Percentiles rank a stretch among this genome's conserved stretches.
Evolutionary conservation across 75 land plant species (phyloP).

Genomic region (Pinus taeda): DNA sequence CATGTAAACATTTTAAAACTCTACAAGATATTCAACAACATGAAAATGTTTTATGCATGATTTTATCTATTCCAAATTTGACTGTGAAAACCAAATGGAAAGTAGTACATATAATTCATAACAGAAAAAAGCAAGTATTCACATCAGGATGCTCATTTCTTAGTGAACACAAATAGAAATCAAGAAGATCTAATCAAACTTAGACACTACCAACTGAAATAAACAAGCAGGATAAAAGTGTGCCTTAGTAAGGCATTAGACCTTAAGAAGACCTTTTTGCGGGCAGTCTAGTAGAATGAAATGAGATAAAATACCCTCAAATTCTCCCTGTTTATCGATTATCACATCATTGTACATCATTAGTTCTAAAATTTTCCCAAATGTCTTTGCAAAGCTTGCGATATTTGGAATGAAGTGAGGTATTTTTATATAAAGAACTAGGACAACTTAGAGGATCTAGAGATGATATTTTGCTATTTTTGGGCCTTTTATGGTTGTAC

Average conservation of each 20-base stretch:
- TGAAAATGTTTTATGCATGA: background rate
- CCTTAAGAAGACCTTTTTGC: background rate
- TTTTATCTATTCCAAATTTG: background rate
- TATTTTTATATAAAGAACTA: no score
- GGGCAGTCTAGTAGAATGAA: no score
- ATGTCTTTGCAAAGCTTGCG: no score
- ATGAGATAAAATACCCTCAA: no score
- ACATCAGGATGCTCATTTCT: background rate
- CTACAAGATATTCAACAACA: background rate
- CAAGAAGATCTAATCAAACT: background rate
- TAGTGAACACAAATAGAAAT: background rate
- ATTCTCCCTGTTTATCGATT: no score
- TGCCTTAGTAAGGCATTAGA: background rate
- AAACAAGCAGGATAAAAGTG: background rate
- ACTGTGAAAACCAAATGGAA: background rate
- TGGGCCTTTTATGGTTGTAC: no score
- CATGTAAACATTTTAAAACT: background rate
- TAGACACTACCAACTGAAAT: background rate
- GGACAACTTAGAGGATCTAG: no score
- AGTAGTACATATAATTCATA: background rate
- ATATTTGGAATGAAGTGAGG: no score
- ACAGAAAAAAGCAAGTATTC: background rate
- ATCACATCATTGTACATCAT: no score
- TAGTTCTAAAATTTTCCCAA: no score
- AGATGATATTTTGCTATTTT: no score